These are phyloP conservation scores for Dimargaris cristalligena DNA, from an alignment of 192 early-diverging fungal genomes.

Conservation along the genomic window DNA sequence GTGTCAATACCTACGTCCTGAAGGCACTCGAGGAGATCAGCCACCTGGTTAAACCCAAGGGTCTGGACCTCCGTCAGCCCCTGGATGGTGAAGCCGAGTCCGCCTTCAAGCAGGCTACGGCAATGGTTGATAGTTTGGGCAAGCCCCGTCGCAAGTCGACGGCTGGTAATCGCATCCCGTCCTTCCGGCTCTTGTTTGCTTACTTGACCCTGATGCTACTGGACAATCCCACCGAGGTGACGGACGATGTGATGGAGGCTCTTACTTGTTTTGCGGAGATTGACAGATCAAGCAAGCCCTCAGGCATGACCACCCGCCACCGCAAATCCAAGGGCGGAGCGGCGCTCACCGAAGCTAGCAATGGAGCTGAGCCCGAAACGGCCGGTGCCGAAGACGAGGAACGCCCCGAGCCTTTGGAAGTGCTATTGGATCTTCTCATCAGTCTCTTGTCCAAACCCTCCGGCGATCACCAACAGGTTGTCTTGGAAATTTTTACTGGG, in stretches of 20 bases:
- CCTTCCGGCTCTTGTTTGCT: not conserved
- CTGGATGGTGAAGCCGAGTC: not conserved
- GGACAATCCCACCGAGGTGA: conserved; percentile 13
- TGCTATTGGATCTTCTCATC: conserved; percentile 82
- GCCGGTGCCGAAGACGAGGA: no score
- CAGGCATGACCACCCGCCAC: no score
- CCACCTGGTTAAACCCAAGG: no score
- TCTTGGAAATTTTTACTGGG: conserved; percentile 69
- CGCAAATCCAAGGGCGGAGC: no score
- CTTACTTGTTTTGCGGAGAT: no score
- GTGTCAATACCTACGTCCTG: no score
- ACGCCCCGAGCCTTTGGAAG: conserved; percentile 76
- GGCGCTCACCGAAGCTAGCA: no score
- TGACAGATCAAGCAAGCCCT: no score
- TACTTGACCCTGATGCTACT: not conserved
- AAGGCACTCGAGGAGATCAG: no score
- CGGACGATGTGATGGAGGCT: conserved; percentile 30
- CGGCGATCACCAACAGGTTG: conserved; percentile 47
- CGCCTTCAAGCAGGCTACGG: not conserved
- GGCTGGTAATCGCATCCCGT: not conserved
- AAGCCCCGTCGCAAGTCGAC: not conserved
- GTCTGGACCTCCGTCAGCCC: not conserved
- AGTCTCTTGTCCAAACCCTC: conserved; percentile 76
- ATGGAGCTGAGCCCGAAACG: no score
- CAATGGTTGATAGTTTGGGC: no score